Evolutionary conservation across 2,329 filamentous ascomycete species (phyloP).

Genomic region (Xylaria arbuscula): DNA sequence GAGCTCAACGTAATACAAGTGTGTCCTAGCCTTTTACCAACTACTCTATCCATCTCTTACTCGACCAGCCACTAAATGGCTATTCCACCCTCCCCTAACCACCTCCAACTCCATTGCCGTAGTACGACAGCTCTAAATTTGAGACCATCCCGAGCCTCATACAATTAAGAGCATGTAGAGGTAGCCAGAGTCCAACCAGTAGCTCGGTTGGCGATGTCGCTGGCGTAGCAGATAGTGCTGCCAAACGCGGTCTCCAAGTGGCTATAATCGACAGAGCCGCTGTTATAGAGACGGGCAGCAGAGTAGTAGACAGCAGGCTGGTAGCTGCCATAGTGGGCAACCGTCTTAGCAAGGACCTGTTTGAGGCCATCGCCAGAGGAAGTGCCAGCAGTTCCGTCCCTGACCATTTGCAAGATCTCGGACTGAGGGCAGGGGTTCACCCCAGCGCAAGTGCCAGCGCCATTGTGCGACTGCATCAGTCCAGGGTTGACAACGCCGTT

Average conservation of each 20-base stretch:
- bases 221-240: not conserved
- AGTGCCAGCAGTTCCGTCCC: slow-evolving; percentile 58
- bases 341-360: slow-evolving; percentile 51
- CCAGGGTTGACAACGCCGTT: slow-evolving; percentile 57
- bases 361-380: slow-evolving; percentile 56
- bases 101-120: no score
- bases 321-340: slow-evolving; percentile 41
- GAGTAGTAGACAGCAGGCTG: slow-evolving; percentile 56
- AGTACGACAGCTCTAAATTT: no score
- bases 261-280: slow-evolving; percentile 53
- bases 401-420: slow-evolving; percentile 49
- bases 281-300: slow-evolving; percentile 62
- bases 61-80: no score
- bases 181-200: not conserved
- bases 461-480: slow-evolving; percentile 55
- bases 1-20: no score
- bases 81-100: no score
- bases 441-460: slow-evolving; percentile 52
- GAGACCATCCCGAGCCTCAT: no score
- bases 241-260: slow-evolving; percentile 50
- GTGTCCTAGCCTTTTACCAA: no score
- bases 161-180: no score
- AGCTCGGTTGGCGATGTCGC: not conserved
- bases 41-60: no score
- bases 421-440: slow-evolving; percentile 46